phyloP scores from a whole-genome alignment of 306 rosid species.

The Cercis canadensis region DNA sequence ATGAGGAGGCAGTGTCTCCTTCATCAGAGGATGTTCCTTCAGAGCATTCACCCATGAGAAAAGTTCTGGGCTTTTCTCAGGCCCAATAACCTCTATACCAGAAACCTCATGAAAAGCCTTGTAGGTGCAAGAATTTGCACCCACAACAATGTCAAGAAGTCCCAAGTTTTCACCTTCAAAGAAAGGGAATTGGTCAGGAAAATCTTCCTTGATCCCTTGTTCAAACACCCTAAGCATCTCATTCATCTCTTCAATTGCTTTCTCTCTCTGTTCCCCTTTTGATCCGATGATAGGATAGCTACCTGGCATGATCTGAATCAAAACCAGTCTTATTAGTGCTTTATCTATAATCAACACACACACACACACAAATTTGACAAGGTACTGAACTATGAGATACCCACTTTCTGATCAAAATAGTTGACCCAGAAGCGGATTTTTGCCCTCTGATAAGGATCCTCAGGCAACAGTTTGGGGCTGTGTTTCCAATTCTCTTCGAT shows the following conservation, averaged over 20 bases:
- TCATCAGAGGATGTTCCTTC: conserved; percentile 45
- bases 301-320: conserved; percentile 21
- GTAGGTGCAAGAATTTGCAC: conserved; percentile 1
- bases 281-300: conserved; percentile 4
- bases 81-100: not conserved
- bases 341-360: too few species aligned
- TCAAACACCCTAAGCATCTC: too few species aligned
- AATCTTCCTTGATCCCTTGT: too few species aligned
- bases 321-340: not conserved
- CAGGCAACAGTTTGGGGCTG: conserved; percentile 46
- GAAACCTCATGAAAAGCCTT: too few species aligned
- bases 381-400: too few species aligned
- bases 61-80: conserved; percentile 20
- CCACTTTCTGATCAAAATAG: conserved; percentile 39
- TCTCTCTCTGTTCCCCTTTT: conserved; percentile 40
- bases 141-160: conserved; percentile 32
- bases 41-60: conserved; percentile 50
- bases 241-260: conserved; percentile 33
- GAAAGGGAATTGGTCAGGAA: conserved; percentile 30
- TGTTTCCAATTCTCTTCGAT: conserved; percentile 52
- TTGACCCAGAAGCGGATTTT: too few species aligned
- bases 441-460: conserved; percentile 48
- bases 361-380: not conserved
- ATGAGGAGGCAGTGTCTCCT: conserved; percentile 51
- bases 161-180: too few species aligned